Evolutionary conservation across 805 yeast genomes (phyloP), one percentile per base, ranked within the genome.

Genomic region (Candida adriatica): DNA sequence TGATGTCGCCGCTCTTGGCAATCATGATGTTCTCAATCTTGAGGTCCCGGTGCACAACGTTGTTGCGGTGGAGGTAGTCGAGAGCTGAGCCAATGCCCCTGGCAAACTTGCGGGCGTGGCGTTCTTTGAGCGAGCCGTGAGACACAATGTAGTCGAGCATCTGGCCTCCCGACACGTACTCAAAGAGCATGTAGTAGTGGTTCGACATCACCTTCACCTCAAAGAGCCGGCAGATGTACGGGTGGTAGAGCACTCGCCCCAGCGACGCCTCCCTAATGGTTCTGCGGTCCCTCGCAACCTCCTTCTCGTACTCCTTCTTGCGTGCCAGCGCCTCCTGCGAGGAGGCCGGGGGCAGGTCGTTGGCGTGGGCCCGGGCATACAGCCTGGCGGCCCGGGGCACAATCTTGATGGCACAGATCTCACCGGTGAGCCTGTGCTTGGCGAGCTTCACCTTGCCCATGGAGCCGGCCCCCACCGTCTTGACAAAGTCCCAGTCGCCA

Each of bases 381-480:
- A 80, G 62, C 45, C 75, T 80, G 6, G 86, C 80, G 6, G 96
- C 96, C 45, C 94, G 66, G 16, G 95, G 94, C 23, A 90, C 92
- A 34, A 90, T 88, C 55, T 90, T 90, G 17, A 90, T 88, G 0
- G 94, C 94, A 60, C 96, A 90, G 10, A 85, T 69, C 46, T 84
- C 88, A 38, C 72, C 74, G 1, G 96, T 85, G 21, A 75, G 58
- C 43, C 82, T 73, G 61, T 88, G 95, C 48, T 75, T 79, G 2
- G 97, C 97, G 24, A 92, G 66, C 60, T 92, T 92, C 30, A 92
- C 99, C 56, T 90, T 94, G 37, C 99, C 99, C 98, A 92, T 92
- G 0, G 96, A 86, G 4, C 99, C 98, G 2, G 97, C 95, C 26
- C 99, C 99, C 27, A 92, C 83, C 3, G 96, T 87, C 58, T 86